These are phyloP conservation scores for Cenococcum geophilum DNA, from an alignment of 495 filamentous ascomycete species.

Conservation along the genomic window DNA sequence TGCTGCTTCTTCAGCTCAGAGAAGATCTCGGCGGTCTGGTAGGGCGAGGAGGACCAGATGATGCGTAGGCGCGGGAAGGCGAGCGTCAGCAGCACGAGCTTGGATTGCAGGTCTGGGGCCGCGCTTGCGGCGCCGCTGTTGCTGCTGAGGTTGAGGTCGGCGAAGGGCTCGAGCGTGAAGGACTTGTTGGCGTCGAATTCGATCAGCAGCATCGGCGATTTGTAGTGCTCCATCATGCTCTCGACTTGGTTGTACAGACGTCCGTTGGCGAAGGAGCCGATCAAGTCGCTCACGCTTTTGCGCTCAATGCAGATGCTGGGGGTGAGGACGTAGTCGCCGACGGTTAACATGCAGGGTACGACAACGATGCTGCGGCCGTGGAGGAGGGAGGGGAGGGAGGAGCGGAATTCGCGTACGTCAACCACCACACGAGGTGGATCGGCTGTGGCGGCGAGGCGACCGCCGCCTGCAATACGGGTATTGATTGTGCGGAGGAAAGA, in stretches of 20 bases:
- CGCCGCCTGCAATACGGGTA: slow-evolving; percentile 92
- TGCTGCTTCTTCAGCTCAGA: slow-evolving; percentile 82
- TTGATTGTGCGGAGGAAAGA: slow-evolving; percentile 92
- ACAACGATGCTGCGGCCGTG: slow-evolving; percentile 81
- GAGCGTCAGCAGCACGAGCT: slow-evolving; percentile 86
- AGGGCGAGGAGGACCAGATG: slow-evolving; percentile 89
- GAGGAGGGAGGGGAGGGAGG: slow-evolving; percentile 81
- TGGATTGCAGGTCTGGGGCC: slow-evolving; percentile 71
- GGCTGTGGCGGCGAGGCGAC: slow-evolving; percentile 77
- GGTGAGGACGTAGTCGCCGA: slow-evolving; percentile 91
- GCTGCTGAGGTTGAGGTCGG: slow-evolving; percentile 60
- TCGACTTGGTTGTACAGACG: slow-evolving; percentile 89
- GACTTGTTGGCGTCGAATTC: slow-evolving; percentile 97
- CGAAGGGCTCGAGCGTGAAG: slow-evolving; percentile 92
- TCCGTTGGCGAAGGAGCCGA: slow-evolving; percentile 84
- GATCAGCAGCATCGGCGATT: slow-evolving; percentile 82
- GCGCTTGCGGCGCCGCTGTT: slow-evolving; percentile 50
- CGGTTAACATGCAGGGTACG: slow-evolving; percentile 90
- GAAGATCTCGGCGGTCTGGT: slow-evolving; percentile 97
- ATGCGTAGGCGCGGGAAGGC: slow-evolving; percentile 85
- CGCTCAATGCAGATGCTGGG: slow-evolving; percentile 90
- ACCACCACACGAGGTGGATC: slow-evolving; percentile 90
- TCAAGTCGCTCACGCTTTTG: slow-evolving; percentile 85
- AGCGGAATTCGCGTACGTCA: slow-evolving; percentile 93
- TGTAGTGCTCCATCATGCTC: slow-evolving; percentile 90